Conservation (phyloP, 2,329 filamentous ascomycete genomes). For the Fusarium sororula region DNA sequence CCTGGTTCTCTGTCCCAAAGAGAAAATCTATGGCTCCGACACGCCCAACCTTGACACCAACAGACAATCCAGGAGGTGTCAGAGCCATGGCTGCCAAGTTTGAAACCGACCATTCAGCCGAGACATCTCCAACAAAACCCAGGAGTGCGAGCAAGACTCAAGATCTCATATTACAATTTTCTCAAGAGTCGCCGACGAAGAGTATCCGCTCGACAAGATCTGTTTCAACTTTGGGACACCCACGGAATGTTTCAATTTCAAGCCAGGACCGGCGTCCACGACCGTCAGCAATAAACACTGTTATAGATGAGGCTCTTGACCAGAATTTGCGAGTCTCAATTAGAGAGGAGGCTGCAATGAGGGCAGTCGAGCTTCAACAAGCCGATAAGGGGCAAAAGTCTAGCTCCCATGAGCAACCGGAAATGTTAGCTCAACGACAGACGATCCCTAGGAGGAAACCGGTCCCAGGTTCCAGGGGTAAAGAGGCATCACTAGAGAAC, state of each 20-base stretch:
- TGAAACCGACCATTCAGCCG: conserved; percentile 46
- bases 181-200: conserved; percentile 20
- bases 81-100: conserved; percentile 64
- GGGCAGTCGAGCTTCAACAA: conserved; percentile 25
- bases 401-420: background rate
- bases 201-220: conserved; percentile 14
- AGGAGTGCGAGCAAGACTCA: conserved; percentile 30
- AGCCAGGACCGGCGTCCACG: conserved; percentile 4
- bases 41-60: conserved; percentile 28
- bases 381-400: background rate
- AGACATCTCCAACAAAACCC: background rate
- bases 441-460: conserved; percentile 13
- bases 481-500: conserved; percentile 17
- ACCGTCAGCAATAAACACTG: background rate
- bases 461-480: background rate
- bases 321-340: conserved; percentile 22
- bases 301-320: background rate
- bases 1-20: conserved; percentile 11
- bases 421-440: conserved; percentile 5
- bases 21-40: conserved; percentile 8
- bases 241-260: background rate
- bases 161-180: conserved; percentile 33
- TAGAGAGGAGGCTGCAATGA: conserved; percentile 30
- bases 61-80: conserved; percentile 49
- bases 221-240: conserved; percentile 6